These are phyloP conservation scores for Lactarius trivialis DNA, from an alignment of 768 basidiomycete species.

Conservation along the genomic window DNA sequence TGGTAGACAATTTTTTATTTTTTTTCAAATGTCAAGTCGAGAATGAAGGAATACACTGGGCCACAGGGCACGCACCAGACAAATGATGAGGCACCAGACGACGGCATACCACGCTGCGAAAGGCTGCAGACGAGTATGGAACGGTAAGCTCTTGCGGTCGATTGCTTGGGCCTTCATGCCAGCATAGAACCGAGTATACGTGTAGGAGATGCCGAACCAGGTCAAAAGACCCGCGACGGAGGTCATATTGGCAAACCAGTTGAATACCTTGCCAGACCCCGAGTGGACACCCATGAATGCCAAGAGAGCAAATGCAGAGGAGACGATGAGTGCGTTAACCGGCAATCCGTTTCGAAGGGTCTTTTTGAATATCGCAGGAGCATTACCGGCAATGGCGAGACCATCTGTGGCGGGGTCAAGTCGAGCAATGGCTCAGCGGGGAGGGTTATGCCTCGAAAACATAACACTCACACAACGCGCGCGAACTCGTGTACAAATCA, in stretches of 20 bases:
- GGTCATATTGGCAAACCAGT: slow-evolving; percentile 63
- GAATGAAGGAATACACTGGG: slow-evolving; percentile 24
- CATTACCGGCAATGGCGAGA: slow-evolving; percentile 71
- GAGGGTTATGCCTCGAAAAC: not conserved
- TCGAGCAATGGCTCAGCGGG: not conserved
- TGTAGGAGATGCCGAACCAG: slow-evolving; percentile 44
- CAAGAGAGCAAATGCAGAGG: slow-evolving; percentile 58
- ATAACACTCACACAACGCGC: slow-evolving; percentile 63
- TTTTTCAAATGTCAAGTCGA: slow-evolving; percentile 25
- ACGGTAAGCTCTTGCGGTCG: slow-evolving; percentile 67
- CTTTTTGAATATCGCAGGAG: slow-evolving; percentile 69
- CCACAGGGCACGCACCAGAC: slow-evolving; percentile 43
- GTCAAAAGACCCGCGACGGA: slow-evolving; percentile 43
- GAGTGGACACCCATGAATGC: slow-evolving; percentile 73
- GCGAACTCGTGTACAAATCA: slow-evolving; percentile 85
- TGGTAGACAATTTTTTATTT: not conserved
- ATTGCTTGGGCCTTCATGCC: slow-evolving; percentile 79
- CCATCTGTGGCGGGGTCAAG: slow-evolving; percentile 47
- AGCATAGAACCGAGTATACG: slow-evolving; percentile 67
- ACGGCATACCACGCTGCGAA: slow-evolving; percentile 57
- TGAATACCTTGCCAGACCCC: slow-evolving; percentile 69
- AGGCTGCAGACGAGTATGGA: slow-evolving; percentile 57
- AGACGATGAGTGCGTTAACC: slow-evolving; percentile 61
- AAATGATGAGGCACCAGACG: slow-evolving; percentile 40
- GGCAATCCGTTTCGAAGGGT: slow-evolving; percentile 74